Evolutionary conservation across 148 eudicot genomes (phyloP), one percentile per base, ranked within the genome.

Genomic region (Chenopodium quinoa): DNA sequence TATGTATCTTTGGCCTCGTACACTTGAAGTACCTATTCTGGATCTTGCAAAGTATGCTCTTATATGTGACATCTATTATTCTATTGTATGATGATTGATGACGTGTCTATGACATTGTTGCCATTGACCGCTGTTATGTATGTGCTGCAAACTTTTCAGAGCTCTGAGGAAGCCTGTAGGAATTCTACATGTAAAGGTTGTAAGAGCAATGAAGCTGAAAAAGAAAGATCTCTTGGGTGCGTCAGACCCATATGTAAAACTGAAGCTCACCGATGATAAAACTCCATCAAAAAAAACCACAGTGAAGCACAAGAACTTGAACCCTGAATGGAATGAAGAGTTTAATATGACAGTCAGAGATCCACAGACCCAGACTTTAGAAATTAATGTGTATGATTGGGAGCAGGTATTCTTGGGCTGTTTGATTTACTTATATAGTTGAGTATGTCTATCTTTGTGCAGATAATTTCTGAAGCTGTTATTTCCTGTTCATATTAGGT

Each of bases 261-360:
- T 94, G 47, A 94, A 93, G 85, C 91, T 94, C 76, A 91, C 95
- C 17, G 98, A 94, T 25, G 88, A 89, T 67, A 90, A 87, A 89
- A 89, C 90, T 75, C 97, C 95, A 52, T 93, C 98, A 25, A 93
- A 93, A 91, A 94, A 94, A 80, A 94, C 98, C 37, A 73, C 87
- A 0, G 97, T 94, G 84, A 94, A 91, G 88, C 94, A 89, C 83
- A 93, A 89, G 88, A 94, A 89, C 84, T 87, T 94, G 82, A 94
- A 94, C 75, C 98, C 98, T 47, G 97, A 94, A 81, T 94, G 98
- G 98, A 93, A 94, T 75, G 95, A 94, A 84, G 97, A 93, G 29
- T 93, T 90, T 79, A 89, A 89, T 47, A 5, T 94, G 83, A 85
- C 88, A 75, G 92, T 94, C 63, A 90, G 90, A 87, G 94, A 91